Evolutionary conservation across 495 filamentous ascomycete genomes (phyloP).

Genomic region (Hyaloscypha finlandica): DNA sequence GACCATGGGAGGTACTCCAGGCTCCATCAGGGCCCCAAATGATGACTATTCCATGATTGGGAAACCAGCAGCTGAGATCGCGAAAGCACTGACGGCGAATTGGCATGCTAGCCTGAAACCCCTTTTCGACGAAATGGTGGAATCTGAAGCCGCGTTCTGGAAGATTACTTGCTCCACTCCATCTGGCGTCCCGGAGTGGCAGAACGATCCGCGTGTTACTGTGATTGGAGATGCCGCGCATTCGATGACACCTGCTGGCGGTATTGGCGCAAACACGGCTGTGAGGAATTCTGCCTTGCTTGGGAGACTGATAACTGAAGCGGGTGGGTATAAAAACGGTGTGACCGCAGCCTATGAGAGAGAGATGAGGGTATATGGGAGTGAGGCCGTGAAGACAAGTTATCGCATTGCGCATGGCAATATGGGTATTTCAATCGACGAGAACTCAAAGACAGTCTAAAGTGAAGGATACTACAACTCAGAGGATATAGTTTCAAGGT

Average conservation of each 20-base stretch:
- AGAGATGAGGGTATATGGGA: conserved; percentile 57
- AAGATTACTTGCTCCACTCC: conserved; percentile 58
- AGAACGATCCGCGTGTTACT: conserved; percentile 54
- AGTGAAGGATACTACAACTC: conserved; percentile 7
- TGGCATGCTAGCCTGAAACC: conserved; percentile 53
- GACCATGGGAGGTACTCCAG: conserved; percentile 55
- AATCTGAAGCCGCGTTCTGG: conserved; percentile 54
- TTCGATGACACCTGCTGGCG: conserved; percentile 62
- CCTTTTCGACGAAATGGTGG: conserved; percentile 52
- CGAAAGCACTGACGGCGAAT: conserved; percentile 45
- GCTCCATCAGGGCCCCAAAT: conserved; percentile 50
- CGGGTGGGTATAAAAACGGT: conserved; percentile 42
- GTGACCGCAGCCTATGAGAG: conserved; percentile 54
- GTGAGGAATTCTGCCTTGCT: conserved; percentile 52
- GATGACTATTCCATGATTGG: conserved; percentile 53
- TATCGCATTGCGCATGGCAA: conserved; percentile 41
- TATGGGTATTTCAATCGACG: conserved; percentile 46
- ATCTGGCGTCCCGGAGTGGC: conserved; percentile 50
- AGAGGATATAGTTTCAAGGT: background rate
- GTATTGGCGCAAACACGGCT: conserved; percentile 61
- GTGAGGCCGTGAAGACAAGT: conserved; percentile 48
- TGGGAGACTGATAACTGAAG: conserved; percentile 46
- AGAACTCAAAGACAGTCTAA: conserved; percentile 36
- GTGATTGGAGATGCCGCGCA: conserved; percentile 63
- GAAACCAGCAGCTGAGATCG: conserved; percentile 49